Evolutionary conservation across 2,329 filamentous ascomycete genomes (phyloP).

Genomic region (Fusarium graminum): DNA sequence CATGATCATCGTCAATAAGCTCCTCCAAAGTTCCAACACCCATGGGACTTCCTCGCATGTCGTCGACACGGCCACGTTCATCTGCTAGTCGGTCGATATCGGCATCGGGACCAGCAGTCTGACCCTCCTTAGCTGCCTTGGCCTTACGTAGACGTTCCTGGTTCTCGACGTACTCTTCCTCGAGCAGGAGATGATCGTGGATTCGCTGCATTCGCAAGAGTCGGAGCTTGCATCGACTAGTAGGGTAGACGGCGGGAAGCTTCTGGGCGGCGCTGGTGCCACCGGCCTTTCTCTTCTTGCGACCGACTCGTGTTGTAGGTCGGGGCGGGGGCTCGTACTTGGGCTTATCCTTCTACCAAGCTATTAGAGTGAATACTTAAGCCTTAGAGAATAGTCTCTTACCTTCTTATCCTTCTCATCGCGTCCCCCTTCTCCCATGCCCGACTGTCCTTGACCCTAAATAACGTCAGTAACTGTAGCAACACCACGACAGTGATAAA

Average conservation of each 20-base stretch:
- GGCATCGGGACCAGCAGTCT: constrained; percentile 77
- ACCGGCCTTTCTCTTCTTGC: constrained; percentile 97
- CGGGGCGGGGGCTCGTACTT: constrained; percentile 99
- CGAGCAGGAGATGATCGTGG: constrained; percentile 94
- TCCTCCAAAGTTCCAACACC: constrained; percentile 97
- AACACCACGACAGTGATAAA: neutral
- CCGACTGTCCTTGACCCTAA: constrained; percentile 87
- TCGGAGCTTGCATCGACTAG: constrained; percentile 95
- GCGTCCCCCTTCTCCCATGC: constrained; percentile 85
- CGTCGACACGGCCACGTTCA: constrained; percentile 93
- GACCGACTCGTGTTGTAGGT: constrained; percentile 94
- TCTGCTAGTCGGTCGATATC: constrained; percentile 88
- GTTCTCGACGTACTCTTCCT: constrained; percentile 99
- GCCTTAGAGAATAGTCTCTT: constrained; percentile 40
- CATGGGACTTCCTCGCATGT: constrained; percentile 99
- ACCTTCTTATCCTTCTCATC: constrained; percentile 97
- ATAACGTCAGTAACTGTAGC: constrained; percentile 39
- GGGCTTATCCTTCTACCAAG: constrained; percentile 92
- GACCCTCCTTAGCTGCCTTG: constrained; percentile 81
- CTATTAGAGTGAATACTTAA: constrained; percentile 34
- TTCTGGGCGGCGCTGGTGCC: constrained; percentile 96
- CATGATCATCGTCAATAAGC: constrained; percentile 99
- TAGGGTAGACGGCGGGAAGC: constrained; percentile 93
- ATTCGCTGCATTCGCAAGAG: constrained; percentile 98
- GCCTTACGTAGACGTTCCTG: constrained; percentile 95